Base-by-base conservation (phyloP, 2,329 filamentous ascomycete species). In the Colletotrichum australisinense region DNA sequence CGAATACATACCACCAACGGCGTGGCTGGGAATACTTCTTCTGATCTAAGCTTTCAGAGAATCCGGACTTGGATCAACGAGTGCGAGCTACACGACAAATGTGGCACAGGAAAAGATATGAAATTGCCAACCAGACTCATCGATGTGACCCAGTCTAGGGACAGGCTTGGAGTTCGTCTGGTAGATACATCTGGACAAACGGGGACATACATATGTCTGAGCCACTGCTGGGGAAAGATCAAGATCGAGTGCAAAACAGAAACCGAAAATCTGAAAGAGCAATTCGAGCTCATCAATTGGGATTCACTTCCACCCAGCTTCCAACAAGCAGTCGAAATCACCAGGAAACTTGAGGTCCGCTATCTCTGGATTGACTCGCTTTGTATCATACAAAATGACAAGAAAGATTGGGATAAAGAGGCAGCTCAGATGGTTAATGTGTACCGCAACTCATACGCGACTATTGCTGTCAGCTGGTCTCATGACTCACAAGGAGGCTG, bases 401-500 rank as follows among this genome's bases (percentile, higher is more conserved):
- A 22, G 0, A 26, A 3, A 6, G 64, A 67, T 19, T 67, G 64
- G 55, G 64, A 67, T 8, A 58, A 1, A 24, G 64, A 67, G 19
- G 64, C 64, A 3, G 64, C 64, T 14, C 55, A 52, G 1, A 67
- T 67, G 55, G 64, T 67, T 4, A 24, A 67, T 12, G 42, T 67
- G 4, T 67, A 67, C 24, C 55, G 64, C 38, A 53, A 67, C 2
- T 42, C 38, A 26, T 67, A 59, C 16, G 55, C 64, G 1, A 67
- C 64, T 9, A 67, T 67, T 16, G 38, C 64, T 4, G 35, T 60
- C 14, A 67, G 64, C 64, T 67, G 64, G 64, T 67, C 64, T 32
- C 38, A 53, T 24, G 32, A 67, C 14, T 67, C 55, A 1, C 28
- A 35, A 1, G 64, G 64, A n/a, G 64, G 64, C n/a, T 67, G 64